phyloP scores from a whole-genome alignment of 1,284 basidiomycete species.

The Amylostereum areolatum region DNA sequence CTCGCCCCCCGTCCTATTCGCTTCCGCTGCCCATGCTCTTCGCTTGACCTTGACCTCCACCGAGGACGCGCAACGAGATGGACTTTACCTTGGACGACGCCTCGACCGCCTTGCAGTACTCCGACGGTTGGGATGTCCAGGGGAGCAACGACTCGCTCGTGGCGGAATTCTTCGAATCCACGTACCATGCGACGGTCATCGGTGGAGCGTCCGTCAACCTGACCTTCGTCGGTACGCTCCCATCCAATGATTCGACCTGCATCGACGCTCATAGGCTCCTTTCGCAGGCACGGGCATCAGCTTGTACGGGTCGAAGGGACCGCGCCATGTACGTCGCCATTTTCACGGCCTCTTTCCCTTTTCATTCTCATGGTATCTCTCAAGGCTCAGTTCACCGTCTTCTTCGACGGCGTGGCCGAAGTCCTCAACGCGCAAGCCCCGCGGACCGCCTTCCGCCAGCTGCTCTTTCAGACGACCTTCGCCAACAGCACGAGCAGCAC shows the following conservation, averaged over 20 bases:
- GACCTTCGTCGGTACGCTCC: constrained; percentile 1
- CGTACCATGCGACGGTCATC: constrained; percentile 2
- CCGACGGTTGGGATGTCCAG: constrained; percentile 2
- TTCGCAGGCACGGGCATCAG: constrained; percentile 3
- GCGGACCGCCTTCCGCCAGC: constrained; percentile 2
- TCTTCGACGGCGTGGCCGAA: constrained; percentile 1
- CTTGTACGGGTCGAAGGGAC: constrained; percentile 4
- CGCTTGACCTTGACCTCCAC: no score
- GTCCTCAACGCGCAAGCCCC: background rate
- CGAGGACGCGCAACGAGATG: background rate
- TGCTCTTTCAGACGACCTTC: constrained; percentile 2
- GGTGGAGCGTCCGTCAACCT: constrained; percentile 6
- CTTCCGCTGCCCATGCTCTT: no score
- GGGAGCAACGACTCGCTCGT: constrained; percentile 1
- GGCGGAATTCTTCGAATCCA: constrained; percentile 4
- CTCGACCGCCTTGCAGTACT: background rate
- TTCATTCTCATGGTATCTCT: no score
- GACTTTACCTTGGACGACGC: constrained; percentile 6
- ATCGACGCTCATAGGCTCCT: background rate
- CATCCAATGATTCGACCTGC: background rate
- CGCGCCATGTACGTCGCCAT: constrained; percentile 1
- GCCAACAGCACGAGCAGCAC: background rate
- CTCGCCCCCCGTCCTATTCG: no score
- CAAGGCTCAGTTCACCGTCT: constrained; percentile 1
- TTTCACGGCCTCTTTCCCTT: no score